These are phyloP conservation scores for Sophora flavescens DNA, from an alignment of 306 rosid species.

Conservation along the genomic window DNA sequence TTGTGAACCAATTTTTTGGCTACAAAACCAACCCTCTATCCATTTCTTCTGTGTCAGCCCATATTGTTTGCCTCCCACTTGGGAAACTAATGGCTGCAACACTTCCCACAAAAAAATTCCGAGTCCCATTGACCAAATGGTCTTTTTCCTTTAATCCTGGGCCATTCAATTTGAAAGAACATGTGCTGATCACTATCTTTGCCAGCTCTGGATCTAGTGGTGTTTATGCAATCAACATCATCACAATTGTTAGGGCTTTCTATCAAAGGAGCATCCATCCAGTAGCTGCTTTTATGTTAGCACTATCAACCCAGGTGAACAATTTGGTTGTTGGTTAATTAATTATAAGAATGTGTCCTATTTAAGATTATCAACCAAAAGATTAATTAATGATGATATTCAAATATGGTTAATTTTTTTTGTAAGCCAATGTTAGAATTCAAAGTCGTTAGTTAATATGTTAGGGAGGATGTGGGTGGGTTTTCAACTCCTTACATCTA, in stretches of 20 bases:
- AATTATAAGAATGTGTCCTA: no score
- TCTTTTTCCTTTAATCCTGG: conserved; percentile 80
- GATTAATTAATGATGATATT: no score
- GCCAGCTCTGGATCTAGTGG: conserved; percentile 75
- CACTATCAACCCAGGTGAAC: conserved; percentile 82
- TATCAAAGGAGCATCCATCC: conserved; percentile 67
- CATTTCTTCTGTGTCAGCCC: conserved; percentile 71
- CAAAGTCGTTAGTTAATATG: no score
- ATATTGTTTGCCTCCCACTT: conserved; percentile 72
- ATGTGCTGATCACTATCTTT: conserved; percentile 81
- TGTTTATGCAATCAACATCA: conserved; percentile 77
- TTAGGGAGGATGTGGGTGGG: no score
- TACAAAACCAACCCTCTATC: conserved; percentile 67
- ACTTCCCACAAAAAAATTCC: conserved; percentile 51
- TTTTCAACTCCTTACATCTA: no score
- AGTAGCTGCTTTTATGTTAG: conserved; percentile 67
- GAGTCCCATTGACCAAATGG: conserved; percentile 63
- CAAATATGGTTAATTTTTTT: no score
- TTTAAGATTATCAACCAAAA: not conserved
- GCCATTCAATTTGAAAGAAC: conserved; percentile 83
- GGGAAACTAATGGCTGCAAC: conserved; percentile 91
- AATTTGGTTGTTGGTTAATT: not conserved
- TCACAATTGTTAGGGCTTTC: conserved; percentile 86
- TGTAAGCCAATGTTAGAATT: no score
- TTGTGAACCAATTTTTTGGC: conserved; percentile 76